Base-by-base conservation (phyloP, 1,139 yeast genomes). In the Kurtzmaniella quercitrusa region DNA sequence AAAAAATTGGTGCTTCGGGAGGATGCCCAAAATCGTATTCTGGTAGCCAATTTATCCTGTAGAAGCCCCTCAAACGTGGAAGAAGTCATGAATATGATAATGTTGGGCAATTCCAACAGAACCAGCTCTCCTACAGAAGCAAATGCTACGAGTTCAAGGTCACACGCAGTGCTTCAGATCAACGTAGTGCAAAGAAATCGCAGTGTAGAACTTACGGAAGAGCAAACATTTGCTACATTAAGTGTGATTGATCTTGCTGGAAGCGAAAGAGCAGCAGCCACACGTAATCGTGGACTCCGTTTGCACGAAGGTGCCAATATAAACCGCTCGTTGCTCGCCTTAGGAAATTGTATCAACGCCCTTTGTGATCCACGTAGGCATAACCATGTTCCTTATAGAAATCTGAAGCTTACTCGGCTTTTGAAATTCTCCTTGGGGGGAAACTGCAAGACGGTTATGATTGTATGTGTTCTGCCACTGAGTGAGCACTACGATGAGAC, bases 321-420 rank as follows among this genome's bases (percentile, higher is more conserved):
- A 55, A 91, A 91, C 66, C 81, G 83, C 58, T 89, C 96, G 0
- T 66, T 91, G 40, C 66, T 91, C 44, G 96, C 98, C 0, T 70
- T 93, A 41, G 98, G 98, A 0, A 91, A 90, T 58, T 91, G 98
- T 62, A 91, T 93, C 51, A 90, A 89, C 60, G 96, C 97, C 1
- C 70, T 90, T 42, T 88, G 96, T 65, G 93, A 83, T 55, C 81
- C 82, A 1, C 67, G 82, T 46, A 66, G 80, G 47, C 65, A 79
- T 43, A 75, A 80, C 48, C 97, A 91, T 64, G 79, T 93, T 11
- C 98, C 98, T 0, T 91, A 87, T 61, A 66, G 98, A 52, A 95
- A 91, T 60, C 88, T 96, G 5, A 90, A 90, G 55, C 70, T 91
- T 43, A 91, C 98, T 0, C 67, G 98, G 51, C 67, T 91, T 42